Conservation (phyloP, 768 basidiomycete genomes). For the Pholiota molesta region DNA sequence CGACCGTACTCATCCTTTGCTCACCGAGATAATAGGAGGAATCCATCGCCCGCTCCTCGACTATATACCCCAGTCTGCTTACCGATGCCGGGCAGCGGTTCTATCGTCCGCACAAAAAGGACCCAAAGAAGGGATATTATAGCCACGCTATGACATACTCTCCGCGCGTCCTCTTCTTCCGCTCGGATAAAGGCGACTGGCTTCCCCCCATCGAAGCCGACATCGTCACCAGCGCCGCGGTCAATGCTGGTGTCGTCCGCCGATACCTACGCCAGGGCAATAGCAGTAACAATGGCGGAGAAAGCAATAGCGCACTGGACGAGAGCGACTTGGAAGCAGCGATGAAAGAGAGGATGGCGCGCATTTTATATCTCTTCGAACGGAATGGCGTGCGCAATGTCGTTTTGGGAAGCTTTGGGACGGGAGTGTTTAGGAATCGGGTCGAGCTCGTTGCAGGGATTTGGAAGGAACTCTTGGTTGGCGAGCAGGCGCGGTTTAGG, state of each 20-base stretch:
- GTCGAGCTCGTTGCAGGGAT: slow-evolving; percentile 58
- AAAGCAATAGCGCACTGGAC: neutral
- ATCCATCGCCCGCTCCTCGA: slow-evolving; percentile 72
- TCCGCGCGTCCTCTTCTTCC: slow-evolving; percentile 58
- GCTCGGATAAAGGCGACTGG: slow-evolving; percentile 60
- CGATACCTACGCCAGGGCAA: slow-evolving; percentile 16
- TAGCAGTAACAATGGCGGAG: neutral
- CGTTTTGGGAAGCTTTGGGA: slow-evolving; percentile 77
- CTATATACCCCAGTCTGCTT: slow-evolving; percentile 62
- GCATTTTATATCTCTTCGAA: slow-evolving; percentile 66
- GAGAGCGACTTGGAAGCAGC: slow-evolving; percentile 31
- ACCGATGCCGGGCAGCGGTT: slow-evolving; percentile 54
- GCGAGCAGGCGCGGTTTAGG: slow-evolving; percentile 51
- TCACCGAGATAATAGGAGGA: slow-evolving; percentile 58
- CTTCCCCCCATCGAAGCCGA: slow-evolving; percentile 59
- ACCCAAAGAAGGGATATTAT: slow-evolving; percentile 59
- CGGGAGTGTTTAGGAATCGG: slow-evolving; percentile 70
- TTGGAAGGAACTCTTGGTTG: slow-evolving; percentile 63
- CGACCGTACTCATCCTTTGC: neutral
- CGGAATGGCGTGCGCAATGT: slow-evolving; percentile 55
- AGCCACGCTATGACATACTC: slow-evolving; percentile 75
- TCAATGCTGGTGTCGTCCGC: slow-evolving; percentile 57
- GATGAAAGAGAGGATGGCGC: slow-evolving; percentile 75
- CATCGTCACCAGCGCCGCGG: slow-evolving; percentile 67
- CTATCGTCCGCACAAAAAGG: slow-evolving; percentile 54